Conservation (phyloP, 225 moss, liverwort and hornwort genomes). For the Sphagnum tenellum region DNA sequence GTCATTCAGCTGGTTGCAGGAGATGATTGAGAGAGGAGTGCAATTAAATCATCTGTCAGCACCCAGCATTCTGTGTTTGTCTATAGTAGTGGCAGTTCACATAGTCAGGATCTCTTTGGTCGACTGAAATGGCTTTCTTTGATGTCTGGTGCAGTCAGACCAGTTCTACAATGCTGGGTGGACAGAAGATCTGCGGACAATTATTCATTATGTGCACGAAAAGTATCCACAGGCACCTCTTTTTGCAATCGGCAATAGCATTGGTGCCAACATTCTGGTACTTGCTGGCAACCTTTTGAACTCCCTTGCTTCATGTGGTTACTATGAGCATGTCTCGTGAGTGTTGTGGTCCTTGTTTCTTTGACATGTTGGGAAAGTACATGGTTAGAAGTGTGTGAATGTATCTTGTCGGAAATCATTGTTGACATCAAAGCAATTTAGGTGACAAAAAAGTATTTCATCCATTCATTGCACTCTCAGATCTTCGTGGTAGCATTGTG, state of each 20-base stretch:
- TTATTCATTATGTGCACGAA: constrained; percentile 51
- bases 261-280: constrained; percentile 93
- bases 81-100: too few relatives aligned
- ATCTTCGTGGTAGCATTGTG: background rate
- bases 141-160: constrained; percentile 60
- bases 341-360: background rate
- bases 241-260: constrained; percentile 62
- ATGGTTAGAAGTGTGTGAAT: background rate
- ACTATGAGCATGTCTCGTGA: background rate
- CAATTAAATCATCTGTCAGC: too few relatives aligned
- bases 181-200: constrained; percentile 82
- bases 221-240: constrained; percentile 73
- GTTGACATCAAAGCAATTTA: too few relatives aligned
- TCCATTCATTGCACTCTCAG: too few relatives aligned
- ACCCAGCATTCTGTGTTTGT: too few relatives aligned
- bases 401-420: too few relatives aligned
- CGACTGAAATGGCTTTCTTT: constrained; percentile 11
- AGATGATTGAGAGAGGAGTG: too few relatives aligned
- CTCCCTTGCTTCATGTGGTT: background rate
- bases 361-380: background rate
- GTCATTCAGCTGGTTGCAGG: too few relatives aligned
- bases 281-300: background rate
- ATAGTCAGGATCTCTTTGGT: too few relatives aligned
- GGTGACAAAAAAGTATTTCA: too few relatives aligned
- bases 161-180: constrained; percentile 93